phyloP scores from a whole-genome alignment of 257 asterid genomes.

The Osmanthus fragrans region DNA sequence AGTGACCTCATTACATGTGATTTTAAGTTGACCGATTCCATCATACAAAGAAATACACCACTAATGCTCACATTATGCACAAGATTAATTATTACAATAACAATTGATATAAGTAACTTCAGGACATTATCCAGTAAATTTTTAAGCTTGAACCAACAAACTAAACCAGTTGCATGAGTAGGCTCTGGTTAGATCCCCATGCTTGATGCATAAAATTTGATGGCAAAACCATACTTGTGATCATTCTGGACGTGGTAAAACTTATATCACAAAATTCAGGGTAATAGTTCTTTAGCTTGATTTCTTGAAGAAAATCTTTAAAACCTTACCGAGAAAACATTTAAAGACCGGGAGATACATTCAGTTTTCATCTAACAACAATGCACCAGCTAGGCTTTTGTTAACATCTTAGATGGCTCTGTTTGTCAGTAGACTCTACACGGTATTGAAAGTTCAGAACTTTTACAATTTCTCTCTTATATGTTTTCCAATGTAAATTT shows the following conservation, averaged over 20 bases:
- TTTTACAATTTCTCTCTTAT: no score
- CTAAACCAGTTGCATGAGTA: background rate
- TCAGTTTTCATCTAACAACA: no score
- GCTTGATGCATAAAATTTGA: background rate
- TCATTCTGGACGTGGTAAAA: background rate
- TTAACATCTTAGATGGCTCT: no score
- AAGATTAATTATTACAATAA: background rate
- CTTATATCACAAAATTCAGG: background rate
- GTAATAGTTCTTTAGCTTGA: slow-evolving; percentile 6
- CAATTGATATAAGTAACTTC: background rate
- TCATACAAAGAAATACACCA: background rate
- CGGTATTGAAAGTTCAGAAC: no score
- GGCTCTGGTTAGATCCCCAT: background rate
- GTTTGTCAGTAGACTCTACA: no score
- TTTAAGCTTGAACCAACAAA: background rate
- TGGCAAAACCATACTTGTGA: background rate
- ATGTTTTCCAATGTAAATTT: no score
- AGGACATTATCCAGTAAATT: background rate
- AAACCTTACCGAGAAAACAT: slow-evolving; percentile 10
- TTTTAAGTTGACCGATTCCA: background rate
- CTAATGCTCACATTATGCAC: background rate
- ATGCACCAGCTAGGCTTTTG: no score
- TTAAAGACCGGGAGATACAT: background rate
- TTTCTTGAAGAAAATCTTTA: slow-evolving; percentile 2
- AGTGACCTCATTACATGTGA: background rate